Conservation (phyloP, 129 eudicot species). For the Helichrysum umbraculigerum region DNA sequence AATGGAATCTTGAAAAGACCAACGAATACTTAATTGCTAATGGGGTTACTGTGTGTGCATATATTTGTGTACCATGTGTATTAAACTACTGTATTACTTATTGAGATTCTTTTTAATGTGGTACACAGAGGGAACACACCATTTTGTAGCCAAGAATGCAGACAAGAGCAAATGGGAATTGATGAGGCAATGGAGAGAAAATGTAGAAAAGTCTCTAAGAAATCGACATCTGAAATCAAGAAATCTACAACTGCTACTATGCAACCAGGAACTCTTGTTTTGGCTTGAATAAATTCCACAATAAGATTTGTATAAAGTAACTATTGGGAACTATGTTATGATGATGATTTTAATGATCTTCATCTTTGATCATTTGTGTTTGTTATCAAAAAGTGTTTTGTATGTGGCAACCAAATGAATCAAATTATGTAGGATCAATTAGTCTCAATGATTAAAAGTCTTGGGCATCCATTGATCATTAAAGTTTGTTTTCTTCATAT, state of each 20-base stretch:
- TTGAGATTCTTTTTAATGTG: slow-evolving; percentile 28
- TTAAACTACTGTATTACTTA: slow-evolving; percentile 19
- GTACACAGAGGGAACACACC: slow-evolving; percentile 90
- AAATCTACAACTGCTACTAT: slow-evolving; percentile 58
- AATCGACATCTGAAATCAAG: slow-evolving; percentile 34
- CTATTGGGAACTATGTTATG: not conserved
- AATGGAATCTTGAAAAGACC: not conserved
- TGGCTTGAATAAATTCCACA: not conserved
- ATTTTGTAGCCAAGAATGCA: slow-evolving; percentile 91
- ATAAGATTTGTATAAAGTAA: not conserved
- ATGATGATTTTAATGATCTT: not conserved
- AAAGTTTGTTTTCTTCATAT: too few species aligned
- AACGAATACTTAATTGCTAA: not conserved
- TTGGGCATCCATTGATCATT: not conserved
- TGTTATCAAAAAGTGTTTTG: not conserved
- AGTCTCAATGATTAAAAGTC: not conserved
- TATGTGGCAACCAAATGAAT: slow-evolving; percentile 1
- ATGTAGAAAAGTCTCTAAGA: slow-evolving; percentile 57
- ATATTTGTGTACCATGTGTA: not conserved
- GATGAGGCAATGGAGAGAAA: slow-evolving; percentile 77
- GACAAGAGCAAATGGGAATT: slow-evolving; percentile 87
- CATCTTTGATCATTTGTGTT: not conserved
- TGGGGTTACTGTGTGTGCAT: slow-evolving; percentile 26
- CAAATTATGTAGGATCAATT: not conserved
- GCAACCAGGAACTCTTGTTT: slow-evolving; percentile 69